Evolutionary conservation across 2,329 filamentous ascomycete species (phyloP).

Genomic region (Berkeleyomyces rouxiae): DNA sequence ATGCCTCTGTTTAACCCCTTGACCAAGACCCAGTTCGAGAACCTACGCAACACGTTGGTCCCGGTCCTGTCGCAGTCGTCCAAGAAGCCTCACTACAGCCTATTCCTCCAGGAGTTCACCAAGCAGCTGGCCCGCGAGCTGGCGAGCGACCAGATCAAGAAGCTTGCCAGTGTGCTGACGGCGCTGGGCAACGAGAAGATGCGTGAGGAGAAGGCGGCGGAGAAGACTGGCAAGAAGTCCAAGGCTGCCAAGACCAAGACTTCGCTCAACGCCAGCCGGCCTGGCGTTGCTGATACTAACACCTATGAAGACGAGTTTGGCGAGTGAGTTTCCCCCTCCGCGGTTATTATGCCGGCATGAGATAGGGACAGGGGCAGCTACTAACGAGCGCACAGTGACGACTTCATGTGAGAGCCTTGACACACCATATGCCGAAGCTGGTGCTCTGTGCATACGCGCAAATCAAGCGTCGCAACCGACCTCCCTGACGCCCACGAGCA

Average conservation of each 20-base stretch:
- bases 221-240: slow-evolving; percentile 90
- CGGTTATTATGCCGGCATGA: background rate
- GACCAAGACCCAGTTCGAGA: slow-evolving; percentile 73
- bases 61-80: slow-evolving; percentile 58
- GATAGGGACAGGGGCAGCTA: background rate
- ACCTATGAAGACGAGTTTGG: slow-evolving; percentile 59
- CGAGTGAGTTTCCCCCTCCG: slow-evolving; percentile 44
- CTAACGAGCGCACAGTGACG: slow-evolving; percentile 13
- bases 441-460: background rate
- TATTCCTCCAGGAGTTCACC: slow-evolving; percentile 81
- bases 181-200: slow-evolving; percentile 92
- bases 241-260: slow-evolving; percentile 96
- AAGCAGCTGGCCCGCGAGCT: slow-evolving; percentile 80
- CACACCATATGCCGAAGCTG: background rate
- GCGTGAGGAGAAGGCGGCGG: slow-evolving; percentile 90
- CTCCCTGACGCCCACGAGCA: background rate
- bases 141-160: slow-evolving; percentile 89
- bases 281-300: slow-evolving; percentile 50
- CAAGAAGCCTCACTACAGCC: slow-evolving; percentile 78
- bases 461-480: background rate
- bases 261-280: slow-evolving; percentile 50
- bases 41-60: slow-evolving; percentile 59
- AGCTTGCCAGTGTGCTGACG: slow-evolving; percentile 75
- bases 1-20: slow-evolving; percentile 78
- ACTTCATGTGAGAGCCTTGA: slow-evolving; percentile 15